These are phyloP conservation scores for Blastocrithidia nonstop DNA, from an alignment of 208 protist genomes.

Conservation along the genomic window DNA sequence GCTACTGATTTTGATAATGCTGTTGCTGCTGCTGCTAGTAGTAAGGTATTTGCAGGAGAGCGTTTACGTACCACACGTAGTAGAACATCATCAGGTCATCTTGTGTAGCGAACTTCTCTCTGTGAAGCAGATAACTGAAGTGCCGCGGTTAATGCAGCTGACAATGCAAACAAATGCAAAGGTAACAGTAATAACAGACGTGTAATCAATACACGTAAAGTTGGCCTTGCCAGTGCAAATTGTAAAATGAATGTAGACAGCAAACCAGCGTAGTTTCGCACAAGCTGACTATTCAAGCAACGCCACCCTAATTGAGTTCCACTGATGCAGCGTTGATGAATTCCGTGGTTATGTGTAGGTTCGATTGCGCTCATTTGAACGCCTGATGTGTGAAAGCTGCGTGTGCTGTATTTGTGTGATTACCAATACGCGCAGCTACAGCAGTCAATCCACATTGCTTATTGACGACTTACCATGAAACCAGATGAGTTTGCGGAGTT, in stretches of 20 bases:
- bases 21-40: too few species aligned
- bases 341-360: constrained; percentile 42
- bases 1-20: too few species aligned
- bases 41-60: too few species aligned
- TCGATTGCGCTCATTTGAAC: constrained; percentile 44
- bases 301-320: constrained; percentile 57
- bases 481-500: constrained; percentile 35
- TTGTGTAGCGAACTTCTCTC: neutral
- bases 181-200: too few species aligned
- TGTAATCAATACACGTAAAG: too few species aligned
- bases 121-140: too few species aligned
- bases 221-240: too few species aligned
- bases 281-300: constrained; percentile 65
- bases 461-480: constrained; percentile 59
- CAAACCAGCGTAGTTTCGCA: too few species aligned
- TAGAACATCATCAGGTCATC: too few species aligned
- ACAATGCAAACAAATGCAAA: constrained; percentile 15
- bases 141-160: neutral
- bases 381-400: constrained; percentile 75
- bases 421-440: constrained; percentile 50
- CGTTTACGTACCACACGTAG: too few species aligned
- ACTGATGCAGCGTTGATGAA: constrained; percentile 74
- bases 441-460: constrained; percentile 47
- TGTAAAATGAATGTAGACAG: too few species aligned
- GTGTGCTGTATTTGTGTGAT: constrained; percentile 48